Evolutionary conservation across 257 asterid species (phyloP).

Genomic region (Perilla frutescens): DNA sequence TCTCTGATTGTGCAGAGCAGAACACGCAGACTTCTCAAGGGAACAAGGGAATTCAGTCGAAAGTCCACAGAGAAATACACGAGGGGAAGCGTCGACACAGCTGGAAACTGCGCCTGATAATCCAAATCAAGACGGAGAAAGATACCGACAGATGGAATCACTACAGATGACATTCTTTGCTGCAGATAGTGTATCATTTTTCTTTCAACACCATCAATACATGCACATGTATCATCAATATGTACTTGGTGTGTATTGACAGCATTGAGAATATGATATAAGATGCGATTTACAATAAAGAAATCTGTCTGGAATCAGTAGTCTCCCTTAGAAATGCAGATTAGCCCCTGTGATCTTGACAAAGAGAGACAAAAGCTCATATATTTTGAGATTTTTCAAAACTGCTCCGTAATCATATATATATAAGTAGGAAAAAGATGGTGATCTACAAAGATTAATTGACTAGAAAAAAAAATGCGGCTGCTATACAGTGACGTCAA

Average conservation of each 20-base stretch:
- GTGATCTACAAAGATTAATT: constrained; percentile 19
- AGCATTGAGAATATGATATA: not conserved
- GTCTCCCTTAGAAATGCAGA: not conserved
- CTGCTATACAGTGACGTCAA: constrained; percentile 47
- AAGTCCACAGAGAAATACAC: not conserved
- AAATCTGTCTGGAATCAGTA: not conserved
- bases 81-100: constrained; percentile 3
- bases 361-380: not conserved
- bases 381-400: not conserved
- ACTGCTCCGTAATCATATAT: not conserved
- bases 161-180: not conserved
- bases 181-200: not conserved
- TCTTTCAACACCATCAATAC: not conserved
- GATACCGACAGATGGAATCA: not conserved
- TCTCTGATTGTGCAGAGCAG: constrained; percentile 34
- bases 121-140: not conserved
- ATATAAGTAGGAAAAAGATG: not conserved
- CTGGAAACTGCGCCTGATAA: not conserved
- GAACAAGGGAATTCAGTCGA: not conserved
- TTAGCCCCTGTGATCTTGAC: constrained; percentile 9
- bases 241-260: not conserved
- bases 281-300: not conserved
- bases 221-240: not conserved
- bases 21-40: not conserved
- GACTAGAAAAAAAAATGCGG: not conserved